These are phyloP conservation scores for Pseudogymnoascus sp. DNA, from an alignment of 2,329 filamentous ascomycete species.

Conservation along the genomic window DNA sequence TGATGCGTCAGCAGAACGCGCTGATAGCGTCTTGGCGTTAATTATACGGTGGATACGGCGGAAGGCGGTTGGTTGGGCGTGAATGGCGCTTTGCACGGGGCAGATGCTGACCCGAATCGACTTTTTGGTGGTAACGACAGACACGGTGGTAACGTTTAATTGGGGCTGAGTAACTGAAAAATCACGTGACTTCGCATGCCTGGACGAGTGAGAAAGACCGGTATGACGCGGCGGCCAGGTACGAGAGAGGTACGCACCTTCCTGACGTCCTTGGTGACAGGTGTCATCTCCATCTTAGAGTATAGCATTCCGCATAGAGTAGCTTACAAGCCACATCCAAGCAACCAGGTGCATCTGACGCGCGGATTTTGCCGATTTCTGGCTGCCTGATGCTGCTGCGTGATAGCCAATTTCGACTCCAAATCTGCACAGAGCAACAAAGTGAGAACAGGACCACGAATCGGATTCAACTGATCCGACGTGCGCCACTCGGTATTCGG, in stretches of 20 bases:
- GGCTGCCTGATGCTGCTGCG: background rate
- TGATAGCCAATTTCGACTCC: background rate
- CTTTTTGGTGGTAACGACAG: background rate
- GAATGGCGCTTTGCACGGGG: background rate
- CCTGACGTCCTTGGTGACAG: background rate
- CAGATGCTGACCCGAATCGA: conserved; percentile 7
- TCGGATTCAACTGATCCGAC: background rate
- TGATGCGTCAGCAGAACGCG: conserved; percentile 2
- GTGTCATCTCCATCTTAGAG: background rate
- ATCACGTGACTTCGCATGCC: background rate
- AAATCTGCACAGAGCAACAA: background rate
- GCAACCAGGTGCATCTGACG: background rate
- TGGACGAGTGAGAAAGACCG: background rate
- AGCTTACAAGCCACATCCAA: background rate
- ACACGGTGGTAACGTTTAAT: background rate
- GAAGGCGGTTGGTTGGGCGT: background rate
- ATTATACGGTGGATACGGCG: conserved; percentile 7
- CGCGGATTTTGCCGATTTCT: background rate
- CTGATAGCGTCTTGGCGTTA: background rate
- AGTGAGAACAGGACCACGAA: background rate
- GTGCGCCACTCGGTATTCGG: background rate
- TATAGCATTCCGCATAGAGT: background rate
- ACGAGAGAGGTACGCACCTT: background rate
- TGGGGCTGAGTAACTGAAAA: background rate
- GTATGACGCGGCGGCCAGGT: conserved; percentile 3